These are phyloP conservation scores for Tricholomella constricta DNA, from an alignment of 768 basidiomycete species.

Conservation along the genomic window DNA sequence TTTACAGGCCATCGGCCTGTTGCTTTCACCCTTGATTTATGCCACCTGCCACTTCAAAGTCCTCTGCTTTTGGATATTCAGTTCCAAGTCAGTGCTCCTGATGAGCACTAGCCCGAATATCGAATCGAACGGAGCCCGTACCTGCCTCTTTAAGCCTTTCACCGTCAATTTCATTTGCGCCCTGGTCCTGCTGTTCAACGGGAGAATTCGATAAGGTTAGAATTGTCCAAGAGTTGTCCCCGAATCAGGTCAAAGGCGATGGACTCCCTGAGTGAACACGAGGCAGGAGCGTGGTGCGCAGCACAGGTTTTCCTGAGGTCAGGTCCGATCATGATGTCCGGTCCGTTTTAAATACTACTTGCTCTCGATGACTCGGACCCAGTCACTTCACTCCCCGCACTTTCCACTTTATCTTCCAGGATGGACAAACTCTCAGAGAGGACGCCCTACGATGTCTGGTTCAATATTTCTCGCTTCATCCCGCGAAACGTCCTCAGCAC, in stretches of 20 bases:
- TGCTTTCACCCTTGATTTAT: not conserved
- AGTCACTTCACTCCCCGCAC: not conserved
- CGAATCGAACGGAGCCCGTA: no score
- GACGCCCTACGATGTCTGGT: conserved; percentile 26
- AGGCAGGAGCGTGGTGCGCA: conserved; percentile 1
- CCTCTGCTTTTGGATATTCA: no score
- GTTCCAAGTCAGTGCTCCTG: no score
- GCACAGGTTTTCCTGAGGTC: not conserved
- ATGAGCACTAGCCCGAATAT: no score
- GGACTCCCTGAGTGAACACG: not conserved
- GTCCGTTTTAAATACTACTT: not conserved
- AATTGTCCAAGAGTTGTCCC: no score
- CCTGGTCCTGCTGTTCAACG: no score
- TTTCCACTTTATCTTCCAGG: not conserved
- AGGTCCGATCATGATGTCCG: not conserved
- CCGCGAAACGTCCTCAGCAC: conserved; percentile 16
- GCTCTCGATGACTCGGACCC: not conserved
- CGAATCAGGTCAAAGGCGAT: no score
- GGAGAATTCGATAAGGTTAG: no score
- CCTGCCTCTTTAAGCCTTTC: no score
- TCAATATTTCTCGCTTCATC: conserved; percentile 19
- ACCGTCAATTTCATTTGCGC: no score
- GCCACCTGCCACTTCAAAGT: no score
- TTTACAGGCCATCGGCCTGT: not conserved
- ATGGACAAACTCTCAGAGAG: conserved; percentile 11